Percentiles rank a stretch among this genome's conserved stretches.
phyloP scores from a whole-genome alignment of 2,329 filamentous ascomycete species.

The Colletotrichum eleusines region DNA sequence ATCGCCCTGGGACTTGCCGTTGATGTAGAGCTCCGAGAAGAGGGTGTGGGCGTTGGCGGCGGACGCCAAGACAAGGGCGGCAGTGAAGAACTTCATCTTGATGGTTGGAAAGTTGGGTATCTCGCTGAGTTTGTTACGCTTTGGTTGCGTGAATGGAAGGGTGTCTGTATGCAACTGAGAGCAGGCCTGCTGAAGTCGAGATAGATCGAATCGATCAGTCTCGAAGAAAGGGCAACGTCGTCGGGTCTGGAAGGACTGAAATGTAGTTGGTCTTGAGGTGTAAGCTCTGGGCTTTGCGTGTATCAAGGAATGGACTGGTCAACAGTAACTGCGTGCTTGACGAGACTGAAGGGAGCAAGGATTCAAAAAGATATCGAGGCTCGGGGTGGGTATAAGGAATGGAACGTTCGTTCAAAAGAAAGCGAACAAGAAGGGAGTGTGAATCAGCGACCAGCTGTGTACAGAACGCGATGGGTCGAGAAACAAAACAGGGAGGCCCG shows the following conservation, averaged over 20 bases:
- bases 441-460: constrained; percentile 39
- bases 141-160: constrained; percentile 9
- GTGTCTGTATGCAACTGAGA: constrained; percentile 16
- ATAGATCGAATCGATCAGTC: background rate
- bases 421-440: constrained; percentile 39
- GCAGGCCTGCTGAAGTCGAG: constrained; percentile 41
- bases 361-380: constrained; percentile 2
- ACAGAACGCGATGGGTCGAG: constrained; percentile 35
- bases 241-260: constrained; percentile 28
- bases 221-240: constrained; percentile 7
- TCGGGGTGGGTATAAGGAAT: constrained; percentile 34
- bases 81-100: constrained; percentile 54
- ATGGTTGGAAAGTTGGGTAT: constrained; percentile 32
- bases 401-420: constrained; percentile 37
- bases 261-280: constrained; percentile 18
- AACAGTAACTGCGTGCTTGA: constrained; percentile 33
- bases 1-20: constrained; percentile 74
- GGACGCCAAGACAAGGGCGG: constrained; percentile 53
- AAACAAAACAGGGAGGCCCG: constrained; percentile 27
- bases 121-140: constrained; percentile 4
- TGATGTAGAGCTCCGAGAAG: constrained; percentile 73
- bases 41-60: constrained; percentile 68
- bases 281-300: constrained; percentile 34
- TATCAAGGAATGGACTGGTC: constrained; percentile 40
- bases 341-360: constrained; percentile 28